phyloP scores from a whole-genome alignment of 148 eudicot species.

The Chenopodium quinoa region DNA sequence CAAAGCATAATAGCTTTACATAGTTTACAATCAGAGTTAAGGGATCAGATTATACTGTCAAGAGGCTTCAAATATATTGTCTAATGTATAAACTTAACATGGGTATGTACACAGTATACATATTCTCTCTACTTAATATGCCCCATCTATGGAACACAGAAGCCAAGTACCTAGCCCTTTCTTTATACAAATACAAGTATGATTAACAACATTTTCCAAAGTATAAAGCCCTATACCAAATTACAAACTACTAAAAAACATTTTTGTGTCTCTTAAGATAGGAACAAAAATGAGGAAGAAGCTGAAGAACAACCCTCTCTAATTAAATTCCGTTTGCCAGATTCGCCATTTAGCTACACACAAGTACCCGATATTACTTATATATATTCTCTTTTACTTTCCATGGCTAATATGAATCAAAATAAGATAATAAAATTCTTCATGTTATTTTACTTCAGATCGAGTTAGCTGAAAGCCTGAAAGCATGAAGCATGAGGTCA shows the following conservation, averaged over 20 bases:
- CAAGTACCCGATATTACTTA: not conserved
- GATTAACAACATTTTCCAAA: not conserved
- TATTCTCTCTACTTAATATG: not conserved
- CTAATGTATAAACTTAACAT: not conserved
- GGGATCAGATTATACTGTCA: not conserved
- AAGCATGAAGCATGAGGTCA: too few relatives aligned
- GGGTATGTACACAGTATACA: not conserved
- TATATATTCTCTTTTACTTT: too few relatives aligned
- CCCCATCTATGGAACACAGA: not conserved
- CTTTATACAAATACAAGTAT: not conserved
- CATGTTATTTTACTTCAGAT: too few relatives aligned
- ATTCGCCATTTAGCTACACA: too few relatives aligned
- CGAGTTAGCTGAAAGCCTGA: too few relatives aligned
- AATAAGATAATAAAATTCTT: too few relatives aligned
- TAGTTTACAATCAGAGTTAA: not conserved
- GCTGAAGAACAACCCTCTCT: not conserved
- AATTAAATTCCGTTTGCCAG: too few relatives aligned
- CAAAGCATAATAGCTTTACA: not conserved
- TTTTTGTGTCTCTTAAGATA: not conserved
- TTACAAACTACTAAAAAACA: not conserved
- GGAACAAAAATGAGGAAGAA: not conserved
- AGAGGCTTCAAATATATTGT: not conserved
- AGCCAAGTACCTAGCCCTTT: not conserved
- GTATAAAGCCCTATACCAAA: not conserved
- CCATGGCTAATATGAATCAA: too few relatives aligned